phyloP scores from a whole-genome alignment of 345 rosid species.

The Melastoma malabathricum region DNA sequence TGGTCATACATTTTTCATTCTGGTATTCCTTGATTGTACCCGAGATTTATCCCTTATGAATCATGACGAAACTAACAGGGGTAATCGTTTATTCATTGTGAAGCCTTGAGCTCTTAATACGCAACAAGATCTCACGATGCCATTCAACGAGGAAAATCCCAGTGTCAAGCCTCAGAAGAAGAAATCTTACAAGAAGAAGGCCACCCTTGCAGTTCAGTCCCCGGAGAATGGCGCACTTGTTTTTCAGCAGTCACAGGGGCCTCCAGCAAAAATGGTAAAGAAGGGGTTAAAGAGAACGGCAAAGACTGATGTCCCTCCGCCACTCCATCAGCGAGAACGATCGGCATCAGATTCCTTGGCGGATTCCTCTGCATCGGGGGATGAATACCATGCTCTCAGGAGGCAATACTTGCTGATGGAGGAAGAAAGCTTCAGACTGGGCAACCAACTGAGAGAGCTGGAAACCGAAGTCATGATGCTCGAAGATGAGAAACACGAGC shows the following conservation, averaged over 20 bases:
- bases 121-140: constrained; percentile 41
- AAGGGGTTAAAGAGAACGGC: constrained; percentile 32
- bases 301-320: constrained; percentile 29
- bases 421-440: constrained; percentile 61
- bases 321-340: constrained; percentile 43
- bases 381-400: constrained; percentile 59
- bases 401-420: constrained; percentile 58
- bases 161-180: constrained; percentile 29
- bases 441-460: constrained; percentile 42
- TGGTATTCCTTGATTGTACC: too few relatives aligned
- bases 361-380: constrained; percentile 43
- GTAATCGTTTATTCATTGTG: neutral
- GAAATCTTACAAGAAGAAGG: constrained; percentile 25
- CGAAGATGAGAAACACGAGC: constrained; percentile 59
- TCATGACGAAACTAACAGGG: too few relatives aligned
- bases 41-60: too few relatives aligned
- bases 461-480: constrained; percentile 59
- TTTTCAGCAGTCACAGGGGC: constrained; percentile 14
- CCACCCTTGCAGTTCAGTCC: constrained; percentile 15
- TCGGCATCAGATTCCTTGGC: constrained; percentile 58
- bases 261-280: constrained; percentile 13
- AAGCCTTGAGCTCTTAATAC: constrained; percentile 8
- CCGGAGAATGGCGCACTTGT: constrained; percentile 21
- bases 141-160: constrained; percentile 26
- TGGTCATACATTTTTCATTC: too few relatives aligned